Conservation (phyloP, 108 stramenopile species). For the Fistulifera pelliculosa region DNA sequence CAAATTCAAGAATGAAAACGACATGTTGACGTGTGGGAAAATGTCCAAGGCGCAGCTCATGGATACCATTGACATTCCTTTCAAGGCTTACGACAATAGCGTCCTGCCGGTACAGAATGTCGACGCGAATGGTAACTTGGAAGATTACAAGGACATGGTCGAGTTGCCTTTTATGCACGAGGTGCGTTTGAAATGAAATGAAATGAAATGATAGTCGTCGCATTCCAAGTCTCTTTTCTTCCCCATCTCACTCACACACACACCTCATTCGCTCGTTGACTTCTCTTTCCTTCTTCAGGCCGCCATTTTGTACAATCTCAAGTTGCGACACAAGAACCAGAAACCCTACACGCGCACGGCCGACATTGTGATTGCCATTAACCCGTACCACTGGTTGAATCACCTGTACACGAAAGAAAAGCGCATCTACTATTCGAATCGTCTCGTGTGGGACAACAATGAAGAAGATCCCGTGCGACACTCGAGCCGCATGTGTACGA, state of each 20-base stretch:
- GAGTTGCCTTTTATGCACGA: conserved; percentile 75
- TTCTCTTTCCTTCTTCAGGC: conserved; percentile 35
- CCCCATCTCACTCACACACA: too few relatives aligned
- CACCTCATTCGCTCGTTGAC: too few relatives aligned
- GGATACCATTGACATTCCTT: conserved; percentile 21
- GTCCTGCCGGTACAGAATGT: conserved; percentile 65
- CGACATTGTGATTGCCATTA: conserved; percentile 83
- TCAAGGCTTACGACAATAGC: conserved; percentile 53
- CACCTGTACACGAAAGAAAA: conserved; percentile 51
- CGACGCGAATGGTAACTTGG: conserved; percentile 32
- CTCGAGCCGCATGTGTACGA: conserved; percentile 58
- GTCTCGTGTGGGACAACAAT: conserved; percentile 33
- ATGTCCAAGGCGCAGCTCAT: background rate
- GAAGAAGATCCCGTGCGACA: conserved; percentile 27
- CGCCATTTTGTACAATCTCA: conserved; percentile 76
- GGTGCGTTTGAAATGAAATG: conserved; percentile 40
- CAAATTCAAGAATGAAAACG: conserved; percentile 3
- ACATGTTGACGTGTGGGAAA: conserved; percentile 3
- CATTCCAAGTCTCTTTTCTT: too few relatives aligned
- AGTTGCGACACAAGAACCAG: conserved; percentile 43
- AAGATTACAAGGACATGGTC: conserved; percentile 46
- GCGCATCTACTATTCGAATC: conserved; percentile 31
- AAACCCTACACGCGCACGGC: conserved; percentile 79
- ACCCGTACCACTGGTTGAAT: conserved; percentile 71
- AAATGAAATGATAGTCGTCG: conserved; percentile 58